Base-by-base conservation (phyloP, 177 flowering plant species). In the Vitis hybrid region DNA sequence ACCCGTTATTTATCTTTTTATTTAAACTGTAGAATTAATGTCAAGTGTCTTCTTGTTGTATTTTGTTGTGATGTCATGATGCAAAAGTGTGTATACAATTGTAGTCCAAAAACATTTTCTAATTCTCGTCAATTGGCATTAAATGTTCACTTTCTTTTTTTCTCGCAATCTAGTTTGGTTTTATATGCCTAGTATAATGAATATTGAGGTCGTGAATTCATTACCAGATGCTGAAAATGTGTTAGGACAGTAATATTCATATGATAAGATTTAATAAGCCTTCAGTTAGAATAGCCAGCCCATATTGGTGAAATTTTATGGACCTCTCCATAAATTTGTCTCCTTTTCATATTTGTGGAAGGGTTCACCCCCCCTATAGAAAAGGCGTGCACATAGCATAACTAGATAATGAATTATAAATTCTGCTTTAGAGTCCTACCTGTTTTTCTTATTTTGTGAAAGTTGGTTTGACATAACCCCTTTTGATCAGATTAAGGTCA, bases 11-110 rank as follows among this genome's bases (percentile, higher is more conserved):
- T 63, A 59, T 74, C 15, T 75, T 19, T 56, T 59, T 47, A 50
- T 0, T 22, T 51, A 22, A 47, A 33, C 28, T 5, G 24, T 49
- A 20, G 55, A 10, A 67, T 71, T 64, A 19, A 38, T 72, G 49
- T 68, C 59, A 11, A n/a, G 4, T 62, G 71, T 66, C 56, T 13
- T 62, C 50, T 71, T 67, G 7, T 50, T 9, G 22, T 44, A 11
- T 58, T 38, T 67, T 75, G 57, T 75, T 70, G n/a, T 52, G 7
- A 52, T 70, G 66, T 3, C 54, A 55, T 44, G 33, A 14, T 70
- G 63, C n/a, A 22, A 18, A 7, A n/a, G 28, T 22, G 63, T 4
- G 13, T 24, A 11, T 60, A 24, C 22, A 33, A 22, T 13, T 24
- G 47, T 18, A 4, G 24, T 33, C 28, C 38, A 11, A 22, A 58